phyloP scores from a whole-genome alignment of 768 basidiomycete species.

The Termitomyces sp. region DNA sequence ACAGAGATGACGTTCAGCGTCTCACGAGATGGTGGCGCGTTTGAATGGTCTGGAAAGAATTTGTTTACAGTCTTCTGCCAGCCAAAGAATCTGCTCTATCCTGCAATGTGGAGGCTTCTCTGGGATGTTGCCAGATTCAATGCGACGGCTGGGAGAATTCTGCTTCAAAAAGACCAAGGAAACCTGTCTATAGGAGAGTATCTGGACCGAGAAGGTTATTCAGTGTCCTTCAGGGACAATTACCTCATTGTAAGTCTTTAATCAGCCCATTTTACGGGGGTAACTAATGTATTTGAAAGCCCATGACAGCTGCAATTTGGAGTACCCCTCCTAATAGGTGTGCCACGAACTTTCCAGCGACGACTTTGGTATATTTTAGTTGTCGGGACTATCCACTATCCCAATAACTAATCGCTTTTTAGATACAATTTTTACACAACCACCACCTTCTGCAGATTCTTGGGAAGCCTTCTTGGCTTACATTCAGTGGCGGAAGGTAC shows the following conservation, averaged over 20 bases:
- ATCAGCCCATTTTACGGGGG: not conserved
- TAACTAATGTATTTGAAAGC: conserved; percentile 34
- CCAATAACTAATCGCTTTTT: not conserved
- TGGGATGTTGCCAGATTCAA: conserved; percentile 75
- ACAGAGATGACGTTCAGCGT: conserved; percentile 81
- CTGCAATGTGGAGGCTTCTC: conserved; percentile 68
- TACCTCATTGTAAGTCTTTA: conserved; percentile 62
- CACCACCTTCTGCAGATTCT: conserved; percentile 71
- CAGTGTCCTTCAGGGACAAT: conserved; percentile 64
- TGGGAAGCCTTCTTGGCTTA: conserved; percentile 70
- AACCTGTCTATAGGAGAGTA: conserved; percentile 61
- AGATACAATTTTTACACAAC: conserved; percentile 72
- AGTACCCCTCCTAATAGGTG: conserved; percentile 72
- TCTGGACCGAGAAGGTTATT: conserved; percentile 60
- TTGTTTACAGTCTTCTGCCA: conserved; percentile 66
- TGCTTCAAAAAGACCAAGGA: conserved; percentile 26
- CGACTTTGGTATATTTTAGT: conserved; percentile 45
- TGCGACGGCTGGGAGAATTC: conserved; percentile 52
- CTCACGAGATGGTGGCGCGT: conserved; percentile 62
- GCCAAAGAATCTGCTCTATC: conserved; percentile 53
- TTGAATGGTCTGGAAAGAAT: conserved; percentile 77
- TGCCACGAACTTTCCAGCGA: conserved; percentile 66
- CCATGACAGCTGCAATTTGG: conserved; percentile 82
- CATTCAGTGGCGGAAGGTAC: conserved; percentile 69
- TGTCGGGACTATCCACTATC: not conserved